Percentiles rank a stretch among this genome's conserved stretches.
Evolutionary conservation across 805 yeast species (phyloP).

Genomic region (Ascoidea asiatica): DNA sequence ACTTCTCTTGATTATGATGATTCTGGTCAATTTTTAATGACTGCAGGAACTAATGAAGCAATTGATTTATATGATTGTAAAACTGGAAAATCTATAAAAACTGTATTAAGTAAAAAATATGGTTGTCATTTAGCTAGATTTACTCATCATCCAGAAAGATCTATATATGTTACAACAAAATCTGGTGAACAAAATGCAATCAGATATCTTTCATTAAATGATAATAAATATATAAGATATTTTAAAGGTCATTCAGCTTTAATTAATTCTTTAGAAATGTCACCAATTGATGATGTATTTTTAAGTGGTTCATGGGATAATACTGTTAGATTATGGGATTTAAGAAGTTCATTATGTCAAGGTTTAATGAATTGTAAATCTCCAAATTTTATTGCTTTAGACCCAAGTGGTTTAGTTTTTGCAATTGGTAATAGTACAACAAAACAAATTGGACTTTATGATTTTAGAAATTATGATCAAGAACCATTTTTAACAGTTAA

Average conservation of each 20-base stretch:
- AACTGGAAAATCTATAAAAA: conserved; percentile 50
- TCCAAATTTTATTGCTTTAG: conserved; percentile 53
- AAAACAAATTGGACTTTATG: conserved; percentile 43
- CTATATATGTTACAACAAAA: conserved; percentile 75
- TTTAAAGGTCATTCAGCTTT: conserved; percentile 77
- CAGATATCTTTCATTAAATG: conserved; percentile 62
- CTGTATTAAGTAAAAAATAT: conserved; percentile 75
- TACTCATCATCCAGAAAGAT: conserved; percentile 57
- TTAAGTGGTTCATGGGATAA: conserved; percentile 62
- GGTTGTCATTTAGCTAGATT: conserved; percentile 84
- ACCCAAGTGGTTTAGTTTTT: conserved; percentile 74
- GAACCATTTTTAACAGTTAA: conserved; percentile 38
- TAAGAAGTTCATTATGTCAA: conserved; percentile 49
- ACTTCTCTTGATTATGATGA: conserved; percentile 74
- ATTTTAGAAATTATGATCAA: conserved; percentile 40
- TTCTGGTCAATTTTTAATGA: conserved; percentile 61
- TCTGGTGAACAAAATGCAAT: conserved; percentile 47
- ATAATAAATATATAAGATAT: conserved; percentile 71
- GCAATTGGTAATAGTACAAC: conserved; percentile 43
- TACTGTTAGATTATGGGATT: conserved; percentile 81
- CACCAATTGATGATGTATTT: conserved; percentile 54
- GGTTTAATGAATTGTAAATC: conserved; percentile 45
- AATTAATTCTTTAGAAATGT: conserved; percentile 60
- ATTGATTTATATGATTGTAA: conserved; percentile 75
- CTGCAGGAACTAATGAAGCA: conserved; percentile 71